Base-by-base conservation (phyloP, 768 basidiomycete species). In the Xerocomellus chrysenteron region DNA sequence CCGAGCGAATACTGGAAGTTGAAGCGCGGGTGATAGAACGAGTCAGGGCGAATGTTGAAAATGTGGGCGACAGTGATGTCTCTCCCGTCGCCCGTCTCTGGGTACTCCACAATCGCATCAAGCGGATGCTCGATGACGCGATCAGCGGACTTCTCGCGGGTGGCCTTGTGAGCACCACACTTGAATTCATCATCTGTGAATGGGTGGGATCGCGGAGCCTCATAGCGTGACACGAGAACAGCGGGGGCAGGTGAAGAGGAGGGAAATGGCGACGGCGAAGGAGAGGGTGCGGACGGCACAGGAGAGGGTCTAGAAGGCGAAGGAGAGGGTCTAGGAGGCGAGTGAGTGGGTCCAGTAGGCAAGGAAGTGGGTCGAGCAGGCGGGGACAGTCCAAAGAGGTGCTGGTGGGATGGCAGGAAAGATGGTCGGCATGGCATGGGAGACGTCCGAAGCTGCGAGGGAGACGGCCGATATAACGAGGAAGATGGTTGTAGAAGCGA, bases 1-100 rank as follows among this genome's bases (percentile, higher is more conserved):
- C 52, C 48, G 0, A 58, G 37, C 3, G 26, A 58, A 10, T 58
- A 54, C 12, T 58, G 57, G 3, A 54, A 58, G n/a, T 41, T 50
- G 37, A 35, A 16, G 0, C 2, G 1, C 2, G 42, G 42, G 5
- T 57, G 13, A 14, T 49, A 16, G 5, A 57, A 44, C 1, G 12
- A 32, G 3, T 39, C 13, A 1, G 56, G 26, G 26, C 26, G 5
- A 28, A 28, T 28, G 26, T 28, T 8, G 21, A 57, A 57, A 1
- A 50, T 40, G 7, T 44, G 36, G 2, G 52, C 33, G 1, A 57
- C 4, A 0, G 47, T 2, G 2, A 53, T 3, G 24, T 28, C 26
- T 28, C 26, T 28, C 47, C 47, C 19, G n/a, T 57, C 35, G 4
- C 56, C 36, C n/a, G 52, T 57, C 52, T 57, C 47, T 2, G 36